Conservation (phyloP, 768 basidiomycete genomes). For the Leccinum imitatum region DNA sequence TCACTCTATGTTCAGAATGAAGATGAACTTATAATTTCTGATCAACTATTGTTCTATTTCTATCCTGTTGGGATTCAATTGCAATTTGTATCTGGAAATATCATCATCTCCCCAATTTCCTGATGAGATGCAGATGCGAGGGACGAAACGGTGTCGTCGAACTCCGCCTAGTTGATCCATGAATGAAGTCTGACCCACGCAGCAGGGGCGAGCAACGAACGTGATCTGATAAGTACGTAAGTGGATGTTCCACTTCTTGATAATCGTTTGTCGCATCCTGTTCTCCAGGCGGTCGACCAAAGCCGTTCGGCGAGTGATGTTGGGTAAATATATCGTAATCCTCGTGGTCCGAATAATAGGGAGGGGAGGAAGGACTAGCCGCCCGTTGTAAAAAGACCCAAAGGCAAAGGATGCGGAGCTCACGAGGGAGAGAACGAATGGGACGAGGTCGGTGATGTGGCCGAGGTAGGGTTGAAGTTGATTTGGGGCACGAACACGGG, state of each 20-base stretch:
- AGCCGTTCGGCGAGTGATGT: slow-evolving; percentile 1
- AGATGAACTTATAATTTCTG: too few species aligned
- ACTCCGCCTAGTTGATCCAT: slow-evolving; percentile 29
- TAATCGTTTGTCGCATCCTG: slow-evolving; percentile 19
- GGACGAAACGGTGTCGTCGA: slow-evolving; percentile 27
- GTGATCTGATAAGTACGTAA: slow-evolving; percentile 21
- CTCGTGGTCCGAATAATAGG: slow-evolving; percentile 32
- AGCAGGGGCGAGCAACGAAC: slow-evolving; percentile 16
- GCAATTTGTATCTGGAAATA: too few species aligned
- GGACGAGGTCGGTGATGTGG: slow-evolving; percentile 18
- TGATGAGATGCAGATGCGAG: slow-evolving; percentile 3
- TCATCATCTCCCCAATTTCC: too few species aligned
- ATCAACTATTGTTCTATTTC: too few species aligned
- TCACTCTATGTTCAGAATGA: too few species aligned
- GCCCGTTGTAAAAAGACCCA: slow-evolving; percentile 10
- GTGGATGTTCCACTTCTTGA: slow-evolving; percentile 21
- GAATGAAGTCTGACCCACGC: background rate
- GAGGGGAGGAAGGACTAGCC: slow-evolving; percentile 29
- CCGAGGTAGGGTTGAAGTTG: slow-evolving; percentile 40
- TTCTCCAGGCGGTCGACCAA: slow-evolving; percentile 15
- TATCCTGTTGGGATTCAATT: too few species aligned
- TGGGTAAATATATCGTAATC: slow-evolving; percentile 40
- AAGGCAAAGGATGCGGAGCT: slow-evolving; percentile 1
- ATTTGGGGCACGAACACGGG: slow-evolving; percentile 84
- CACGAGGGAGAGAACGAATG: slow-evolving; percentile 34